Evolutionary conservation across 768 basidiomycete species (phyloP), one percentile per base, ranked within the genome.

Genomic region (Phlebiopsis flavidoalba): DNA sequence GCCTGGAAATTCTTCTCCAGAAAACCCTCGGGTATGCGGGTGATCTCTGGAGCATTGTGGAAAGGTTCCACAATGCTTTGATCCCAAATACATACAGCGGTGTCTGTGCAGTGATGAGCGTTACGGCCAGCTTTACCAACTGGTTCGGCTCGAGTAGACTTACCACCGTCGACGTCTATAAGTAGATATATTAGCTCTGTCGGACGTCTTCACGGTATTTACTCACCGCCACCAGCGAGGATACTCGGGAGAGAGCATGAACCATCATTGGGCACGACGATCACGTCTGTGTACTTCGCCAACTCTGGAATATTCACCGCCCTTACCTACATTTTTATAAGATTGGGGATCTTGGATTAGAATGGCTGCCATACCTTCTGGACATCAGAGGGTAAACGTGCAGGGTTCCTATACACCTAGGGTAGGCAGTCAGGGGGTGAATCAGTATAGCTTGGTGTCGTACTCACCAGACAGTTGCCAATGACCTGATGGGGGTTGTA

Each of bases 81-180:
- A 22, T 75, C 67, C 51, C 60, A 71, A 22, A 69, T 66, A 57
- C 64, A 66, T 14, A 69, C 65, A 10, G 64, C 66, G 1, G 64
- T 61, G 46, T 71, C 70, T 71, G 53, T 21, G 50, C n/a, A 24
- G 40, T 15, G 55, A 24, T 47, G 49, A 15, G 49, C 46, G 21
- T 57, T 55, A 47, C 26, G 52, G 10, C 5, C 48, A 53, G 14
- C 5, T 22, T 31, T 2, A 54, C 22, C 24, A 21, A 33, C 5
- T 26, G 21, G 4, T 35, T 11, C 8, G 17, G 26, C 52, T 3
- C 40, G 6, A 17, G 8, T n/a, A 1, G 2, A 66, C 76, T 59
- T 69, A 87, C 89, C 89, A 72, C 89, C 89, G 65, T 91, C 89
- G 72, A 83, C 83, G 67, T 91, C 89, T 91, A 63, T 45, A 22